Evolutionary conservation across 257 asterid genomes (phyloP).

Genomic region (Lantana camara): DNA sequence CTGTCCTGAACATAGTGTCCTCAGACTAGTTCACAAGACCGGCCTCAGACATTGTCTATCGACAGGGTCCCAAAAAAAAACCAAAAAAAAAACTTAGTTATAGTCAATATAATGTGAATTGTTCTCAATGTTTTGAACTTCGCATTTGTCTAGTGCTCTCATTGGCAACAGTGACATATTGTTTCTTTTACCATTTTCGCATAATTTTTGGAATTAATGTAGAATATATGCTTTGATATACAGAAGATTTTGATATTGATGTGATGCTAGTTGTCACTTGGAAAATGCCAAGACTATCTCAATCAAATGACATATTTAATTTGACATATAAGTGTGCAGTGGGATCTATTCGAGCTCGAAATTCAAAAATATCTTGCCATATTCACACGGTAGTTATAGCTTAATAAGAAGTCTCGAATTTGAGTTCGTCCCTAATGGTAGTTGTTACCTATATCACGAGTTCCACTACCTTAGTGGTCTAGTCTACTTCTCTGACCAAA

Average conservation of each 20-base stretch:
- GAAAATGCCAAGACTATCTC: conserved; percentile 27
- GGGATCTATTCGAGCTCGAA: no score
- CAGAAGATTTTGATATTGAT: conserved; percentile 32
- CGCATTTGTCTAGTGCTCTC: conserved; percentile 3
- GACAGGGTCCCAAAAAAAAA: conserved; percentile 16
- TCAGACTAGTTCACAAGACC: conserved; percentile 18
- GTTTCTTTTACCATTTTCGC: neutral
- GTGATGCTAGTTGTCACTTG: conserved; percentile 23
- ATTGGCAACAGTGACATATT: neutral
- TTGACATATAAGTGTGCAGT: no score
- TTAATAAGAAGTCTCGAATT: no score
- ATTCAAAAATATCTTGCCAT: no score
- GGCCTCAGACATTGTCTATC: conserved; percentile 22
- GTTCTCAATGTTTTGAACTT: neutral
- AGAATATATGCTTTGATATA: neutral
- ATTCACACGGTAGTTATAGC: no score
- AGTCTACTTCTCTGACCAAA: no score
- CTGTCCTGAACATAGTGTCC: neutral
- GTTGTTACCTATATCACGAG: no score
- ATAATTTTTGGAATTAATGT: conserved; percentile 17
- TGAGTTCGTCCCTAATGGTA: no score
- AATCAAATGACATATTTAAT: conserved; percentile 8
- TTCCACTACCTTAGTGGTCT: no score
- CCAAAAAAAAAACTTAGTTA: conserved; percentile 19
- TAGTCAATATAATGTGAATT: neutral